phyloP scores from a whole-genome alignment of 495 filamentous ascomycete genomes.

The Pseudoneurospora amorphoporcata region DNA sequence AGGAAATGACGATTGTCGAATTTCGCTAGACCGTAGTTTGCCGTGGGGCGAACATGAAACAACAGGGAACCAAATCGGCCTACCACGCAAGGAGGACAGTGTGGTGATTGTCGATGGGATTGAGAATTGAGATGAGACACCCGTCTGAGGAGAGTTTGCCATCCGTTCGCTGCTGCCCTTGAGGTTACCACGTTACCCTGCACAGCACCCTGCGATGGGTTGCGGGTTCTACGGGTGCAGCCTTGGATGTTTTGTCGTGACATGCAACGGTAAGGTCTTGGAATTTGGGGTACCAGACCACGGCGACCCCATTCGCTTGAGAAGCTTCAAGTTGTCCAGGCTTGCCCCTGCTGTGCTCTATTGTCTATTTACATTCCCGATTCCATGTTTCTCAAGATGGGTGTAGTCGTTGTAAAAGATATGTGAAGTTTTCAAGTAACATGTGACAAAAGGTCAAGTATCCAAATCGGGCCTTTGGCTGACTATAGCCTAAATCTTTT shows the following conservation, averaged over 20 bases:
- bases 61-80: neutral
- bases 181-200: neutral
- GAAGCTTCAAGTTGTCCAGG: neutral
- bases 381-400: neutral
- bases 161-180: neutral
- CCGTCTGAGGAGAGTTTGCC: neutral
- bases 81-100: neutral
- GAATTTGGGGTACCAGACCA: neutral
- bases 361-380: neutral
- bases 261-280: neutral
- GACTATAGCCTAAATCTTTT: neutral
- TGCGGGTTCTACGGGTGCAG: neutral
- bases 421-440: neutral
- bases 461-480: neutral
- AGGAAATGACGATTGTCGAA: constrained; percentile 9
- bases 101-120: neutral
- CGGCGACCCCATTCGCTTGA: neutral
- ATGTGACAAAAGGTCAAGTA: neutral
- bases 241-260: neutral
- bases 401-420: neutral
- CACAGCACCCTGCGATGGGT: neutral
- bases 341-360: neutral
- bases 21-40: constrained; percentile 17
- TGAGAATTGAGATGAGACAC: neutral
- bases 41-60: constrained; percentile 14